Evolutionary conservation across 306 rosid species (phyloP).

Genomic region (Castanospermum australe): DNA sequence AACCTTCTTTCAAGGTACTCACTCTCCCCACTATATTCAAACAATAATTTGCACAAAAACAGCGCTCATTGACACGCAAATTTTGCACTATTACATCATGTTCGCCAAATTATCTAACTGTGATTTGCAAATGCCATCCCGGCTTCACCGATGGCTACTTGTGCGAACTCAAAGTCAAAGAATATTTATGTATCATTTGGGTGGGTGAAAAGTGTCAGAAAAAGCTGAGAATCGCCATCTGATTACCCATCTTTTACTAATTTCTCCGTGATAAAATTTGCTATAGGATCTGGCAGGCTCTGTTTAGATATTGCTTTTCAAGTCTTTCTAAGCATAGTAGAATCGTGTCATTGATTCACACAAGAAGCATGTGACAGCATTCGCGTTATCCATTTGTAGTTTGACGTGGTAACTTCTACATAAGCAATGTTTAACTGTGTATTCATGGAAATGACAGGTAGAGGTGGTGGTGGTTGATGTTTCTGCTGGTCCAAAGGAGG

Average conservation of each 20-base stretch:
- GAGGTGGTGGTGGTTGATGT: conserved; percentile 71
- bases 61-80: too few relatives aligned
- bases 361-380: neutral
- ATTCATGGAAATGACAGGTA: conserved; percentile 40
- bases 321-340: neutral
- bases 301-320: neutral
- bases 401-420: neutral
- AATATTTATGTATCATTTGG: neutral
- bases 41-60: too few relatives aligned
- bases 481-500: conserved; percentile 47
- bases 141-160: too few relatives aligned
- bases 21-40: too few relatives aligned
- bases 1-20: conserved; percentile 45
- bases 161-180: too few relatives aligned
- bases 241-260: neutral
- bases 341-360: neutral
- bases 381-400: neutral
- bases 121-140: too few relatives aligned
- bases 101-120: neutral
- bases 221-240: too few relatives aligned
- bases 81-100: neutral
- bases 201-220: neutral
- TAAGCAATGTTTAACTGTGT: neutral
- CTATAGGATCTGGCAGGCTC: neutral
- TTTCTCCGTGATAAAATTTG: neutral